Base-by-base conservation (phyloP, 2,329 filamentous ascomycete genomes). In the Sarocladium kiliense region DNA sequence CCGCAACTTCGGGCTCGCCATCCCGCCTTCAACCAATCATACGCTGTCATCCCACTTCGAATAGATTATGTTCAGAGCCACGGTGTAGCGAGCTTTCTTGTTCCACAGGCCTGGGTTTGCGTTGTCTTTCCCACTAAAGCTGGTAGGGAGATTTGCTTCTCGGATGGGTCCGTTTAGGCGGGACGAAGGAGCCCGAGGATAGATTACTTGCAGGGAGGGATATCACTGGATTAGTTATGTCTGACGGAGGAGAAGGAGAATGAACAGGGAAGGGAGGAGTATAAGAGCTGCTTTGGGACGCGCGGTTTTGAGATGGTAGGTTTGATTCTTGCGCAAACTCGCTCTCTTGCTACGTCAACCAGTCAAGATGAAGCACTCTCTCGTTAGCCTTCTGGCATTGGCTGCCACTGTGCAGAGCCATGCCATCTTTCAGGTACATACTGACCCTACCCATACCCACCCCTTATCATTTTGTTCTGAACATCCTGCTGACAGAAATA, bases 391-490 rank as follows among this genome's bases (percentile, higher is more conserved):
- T 36, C 21, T 41, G 32, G 32, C 36, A 7, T 25, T 53, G 50
- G 50, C 34, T n/a, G 34, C 34, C n/a, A 23, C 32, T 6, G 50
- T 30, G 27, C n/a, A 39, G 16, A 21, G 21, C 23, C 50, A 53
- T 30, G 50, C 50, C 34, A 53, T 53, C 34, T 41, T 53, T 18
- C 50, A 53, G 26, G 45, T 50, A 50, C 23, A n/a, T 21, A 39
- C 16, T 39, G 5, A 6, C 16, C 5, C n/a, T 39, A 39, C 36
- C 11, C 36, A 10, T 16, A 10, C 36, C 7, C 36, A 21, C 11
- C 4, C 16, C 16, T 21, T 16, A 42, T n/a, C 37, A 42, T 42
- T 42, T 16, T 9, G 7, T n/a, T 21, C n/a, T n/a, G 37, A 42
- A 7, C 19, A 9, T 6, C 37, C 16, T 7, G 6, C 37, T 42